A percentile compares a stretch with the other conserved stretches of the same genome.
These are phyloP conservation scores for Chaetomiaceae sp. DNA, from an alignment of 2,329 filamentous ascomycete species.

Conservation along the genomic window DNA sequence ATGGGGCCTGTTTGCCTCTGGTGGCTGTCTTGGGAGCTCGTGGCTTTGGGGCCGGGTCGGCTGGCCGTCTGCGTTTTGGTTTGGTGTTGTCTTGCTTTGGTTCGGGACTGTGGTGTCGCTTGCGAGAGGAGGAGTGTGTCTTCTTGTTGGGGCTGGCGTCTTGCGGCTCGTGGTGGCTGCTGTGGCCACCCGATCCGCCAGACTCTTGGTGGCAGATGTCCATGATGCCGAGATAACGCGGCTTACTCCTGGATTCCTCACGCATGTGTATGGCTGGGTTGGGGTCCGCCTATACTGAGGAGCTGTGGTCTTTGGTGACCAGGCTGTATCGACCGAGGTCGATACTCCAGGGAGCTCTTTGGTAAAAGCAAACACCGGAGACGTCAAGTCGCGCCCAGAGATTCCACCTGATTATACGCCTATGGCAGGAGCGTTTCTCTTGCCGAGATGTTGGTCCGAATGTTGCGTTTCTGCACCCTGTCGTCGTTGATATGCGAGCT, in stretches of 20 bases:
- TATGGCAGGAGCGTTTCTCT: too few species aligned
- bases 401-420: too few species aligned
- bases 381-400: too few species aligned
- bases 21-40: background rate
- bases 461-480: too few species aligned
- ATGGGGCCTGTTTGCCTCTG: background rate
- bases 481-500: too few species aligned
- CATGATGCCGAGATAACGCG: background rate
- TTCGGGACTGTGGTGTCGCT: background rate
- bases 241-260: background rate
- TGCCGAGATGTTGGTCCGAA: too few species aligned
- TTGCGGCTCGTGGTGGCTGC: background rate
- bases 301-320: too few species aligned
- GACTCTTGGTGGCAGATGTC: background rate
- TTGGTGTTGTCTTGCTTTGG: background rate
- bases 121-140: background rate
- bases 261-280: background rate
- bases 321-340: too few species aligned
- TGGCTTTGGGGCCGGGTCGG: background rate
- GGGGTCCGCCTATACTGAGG: too few species aligned
- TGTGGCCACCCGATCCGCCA: background rate
- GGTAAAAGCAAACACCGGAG: too few species aligned
- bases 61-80: background rate
- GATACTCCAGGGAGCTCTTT: too few species aligned
- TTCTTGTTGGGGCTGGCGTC: background rate